These are phyloP conservation scores for Aspergillus phoenicis DNA, from an alignment of 2,329 filamentous ascomycete genomes.

Conservation along the genomic window DNA sequence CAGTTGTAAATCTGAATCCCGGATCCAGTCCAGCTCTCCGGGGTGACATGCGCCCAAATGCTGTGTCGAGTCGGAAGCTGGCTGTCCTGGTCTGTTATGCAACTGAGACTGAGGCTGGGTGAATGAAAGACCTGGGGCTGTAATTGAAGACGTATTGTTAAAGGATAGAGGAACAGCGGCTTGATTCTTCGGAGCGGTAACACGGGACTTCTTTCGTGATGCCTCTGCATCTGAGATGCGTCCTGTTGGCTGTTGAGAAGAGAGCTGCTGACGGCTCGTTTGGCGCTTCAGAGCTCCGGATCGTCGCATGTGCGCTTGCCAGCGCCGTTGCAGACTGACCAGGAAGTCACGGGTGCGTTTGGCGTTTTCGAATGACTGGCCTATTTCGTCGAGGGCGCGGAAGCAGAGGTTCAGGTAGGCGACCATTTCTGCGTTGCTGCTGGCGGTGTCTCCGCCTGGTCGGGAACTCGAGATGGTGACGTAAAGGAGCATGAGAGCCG, in stretches of 20 bases:
- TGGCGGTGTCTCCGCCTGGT: conserved; percentile 25
- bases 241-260: conserved; percentile 15
- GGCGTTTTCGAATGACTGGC: conserved; percentile 43
- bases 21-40: conserved; percentile 35
- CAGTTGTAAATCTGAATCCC: conserved; percentile 29
- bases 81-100: neutral
- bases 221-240: conserved; percentile 11
- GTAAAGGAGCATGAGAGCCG: conserved; percentile 43
- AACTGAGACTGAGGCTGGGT: conserved; percentile 11
- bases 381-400: conserved; percentile 44
- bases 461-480: conserved; percentile 37
- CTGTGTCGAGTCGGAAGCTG: conserved; percentile 13
- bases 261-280: conserved; percentile 27
- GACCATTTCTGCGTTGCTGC: conserved; percentile 33
- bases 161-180: conserved; percentile 6
- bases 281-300: conserved; percentile 31
- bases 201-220: conserved; percentile 30
- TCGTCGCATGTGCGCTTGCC: conserved; percentile 27
- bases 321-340: conserved; percentile 38
- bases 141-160: neutral
- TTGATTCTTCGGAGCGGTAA: conserved; percentile 11
- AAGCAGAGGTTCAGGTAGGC: conserved; percentile 44
- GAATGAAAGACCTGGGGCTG: neutral
- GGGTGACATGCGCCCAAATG: conserved; percentile 18
- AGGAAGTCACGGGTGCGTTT: conserved; percentile 41